Evolutionary conservation across 2,329 filamentous ascomycete genomes (phyloP).

Genomic region (Pestalotiopsis fici): DNA sequence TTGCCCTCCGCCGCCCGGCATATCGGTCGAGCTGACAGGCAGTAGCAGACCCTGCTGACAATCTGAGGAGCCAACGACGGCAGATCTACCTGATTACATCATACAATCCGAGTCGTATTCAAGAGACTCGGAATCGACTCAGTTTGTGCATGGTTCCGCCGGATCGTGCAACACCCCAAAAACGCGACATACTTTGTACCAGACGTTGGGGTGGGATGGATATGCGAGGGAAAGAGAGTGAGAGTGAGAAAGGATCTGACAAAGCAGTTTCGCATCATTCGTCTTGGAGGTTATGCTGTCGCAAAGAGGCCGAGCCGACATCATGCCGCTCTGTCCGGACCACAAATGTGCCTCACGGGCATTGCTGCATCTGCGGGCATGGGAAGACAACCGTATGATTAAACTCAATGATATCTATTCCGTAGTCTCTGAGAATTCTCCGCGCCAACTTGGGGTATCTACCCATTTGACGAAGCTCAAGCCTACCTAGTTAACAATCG

Average conservation of each 20-base stretch:
- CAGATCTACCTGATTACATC: slow-evolving; percentile 6
- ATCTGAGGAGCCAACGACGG: neutral
- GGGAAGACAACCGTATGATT: neutral
- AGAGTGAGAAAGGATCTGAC: neutral
- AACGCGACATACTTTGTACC: neutral
- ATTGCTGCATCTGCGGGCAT: neutral
- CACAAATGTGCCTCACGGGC: neutral
- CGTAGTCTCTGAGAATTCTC: neutral
- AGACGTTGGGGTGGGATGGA: neutral
- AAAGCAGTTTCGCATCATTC: slow-evolving; percentile 5
- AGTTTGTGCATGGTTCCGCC: neutral
- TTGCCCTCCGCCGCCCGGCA: neutral
- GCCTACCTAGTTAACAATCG: neutral
- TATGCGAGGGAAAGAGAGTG: too few species aligned
- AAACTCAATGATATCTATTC: neutral
- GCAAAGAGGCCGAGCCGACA: neutral
- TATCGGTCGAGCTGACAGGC: neutral
- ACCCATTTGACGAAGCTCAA: neutral
- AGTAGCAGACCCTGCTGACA: neutral
- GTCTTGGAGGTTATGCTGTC: neutral
- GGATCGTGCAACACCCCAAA: neutral
- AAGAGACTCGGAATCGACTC: neutral
- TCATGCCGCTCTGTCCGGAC: neutral
- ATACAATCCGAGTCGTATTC: neutral
- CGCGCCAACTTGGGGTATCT: too few species aligned